Conservation (phyloP, 768 basidiomycete species). For the Dictyophora rubrovolvata region DNA sequence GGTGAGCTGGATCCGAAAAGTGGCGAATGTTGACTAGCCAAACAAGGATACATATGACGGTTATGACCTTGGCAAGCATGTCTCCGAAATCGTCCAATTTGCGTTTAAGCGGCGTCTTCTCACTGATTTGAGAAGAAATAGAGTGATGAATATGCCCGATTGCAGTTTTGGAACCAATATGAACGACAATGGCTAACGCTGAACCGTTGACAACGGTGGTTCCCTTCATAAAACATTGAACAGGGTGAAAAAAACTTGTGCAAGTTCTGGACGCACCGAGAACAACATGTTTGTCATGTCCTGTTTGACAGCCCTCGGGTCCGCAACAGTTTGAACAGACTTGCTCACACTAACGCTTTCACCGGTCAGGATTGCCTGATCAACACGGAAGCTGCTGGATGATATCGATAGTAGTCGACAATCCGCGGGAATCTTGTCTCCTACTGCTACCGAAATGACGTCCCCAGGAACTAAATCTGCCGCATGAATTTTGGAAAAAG, state of each 20-base stretch:
- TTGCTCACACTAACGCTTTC: slow-evolving; percentile 89
- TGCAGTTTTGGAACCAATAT: slow-evolving; percentile 79
- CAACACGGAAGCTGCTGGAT: slow-evolving; percentile 88
- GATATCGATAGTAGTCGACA: slow-evolving; percentile 81
- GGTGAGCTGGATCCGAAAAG: slow-evolving; percentile 92
- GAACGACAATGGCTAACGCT: slow-evolving; percentile 78
- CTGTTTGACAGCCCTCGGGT: slow-evolving; percentile 83
- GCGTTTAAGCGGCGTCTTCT: slow-evolving; percentile 94
- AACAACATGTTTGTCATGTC: slow-evolving; percentile 98
- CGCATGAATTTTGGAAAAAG: slow-evolving; percentile 65
- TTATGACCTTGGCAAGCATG: slow-evolving; percentile 94
- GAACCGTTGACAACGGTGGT: slow-evolving; percentile 94
- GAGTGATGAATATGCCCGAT: slow-evolving; percentile 97
- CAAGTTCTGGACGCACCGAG: slow-evolving; percentile 42
- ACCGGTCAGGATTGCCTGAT: slow-evolving; percentile 95
- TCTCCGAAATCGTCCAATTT: slow-evolving; percentile 99
- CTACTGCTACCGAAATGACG: slow-evolving; percentile 81
- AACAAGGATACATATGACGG: slow-evolving; percentile 92
- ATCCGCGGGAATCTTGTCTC: slow-evolving; percentile 94
- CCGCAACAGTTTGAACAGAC: slow-evolving; percentile 52
- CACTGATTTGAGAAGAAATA: slow-evolving; percentile 83
- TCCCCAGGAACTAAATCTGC: slow-evolving; percentile 92
- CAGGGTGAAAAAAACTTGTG: not conserved
- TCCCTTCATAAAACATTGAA: slow-evolving; percentile 40
- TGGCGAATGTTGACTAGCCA: slow-evolving; percentile 97